These are phyloP conservation scores for Saturnispora kantuleensis DNA, from an alignment of 805 yeast species.

Conservation along the genomic window DNA sequence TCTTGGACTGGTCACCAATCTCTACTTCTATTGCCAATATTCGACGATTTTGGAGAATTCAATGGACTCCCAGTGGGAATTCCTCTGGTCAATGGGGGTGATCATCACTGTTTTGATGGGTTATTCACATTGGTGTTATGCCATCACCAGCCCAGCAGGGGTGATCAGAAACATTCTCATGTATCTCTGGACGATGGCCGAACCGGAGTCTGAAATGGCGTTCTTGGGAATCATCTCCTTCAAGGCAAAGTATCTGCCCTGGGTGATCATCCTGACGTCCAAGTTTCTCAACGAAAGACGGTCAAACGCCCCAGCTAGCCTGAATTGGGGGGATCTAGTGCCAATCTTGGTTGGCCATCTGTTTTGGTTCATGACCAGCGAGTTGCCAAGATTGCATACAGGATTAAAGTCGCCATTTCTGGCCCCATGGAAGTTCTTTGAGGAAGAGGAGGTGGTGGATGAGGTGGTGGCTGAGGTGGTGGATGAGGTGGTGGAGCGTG, in stretches of 20 bases:
- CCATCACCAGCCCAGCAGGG: constrained; percentile 30
- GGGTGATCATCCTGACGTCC: constrained; percentile 24
- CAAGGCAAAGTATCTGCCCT: constrained; percentile 29
- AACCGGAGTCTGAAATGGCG: constrained; percentile 31
- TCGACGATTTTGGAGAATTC: constrained; percentile 32
- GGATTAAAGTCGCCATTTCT: constrained; percentile 25
- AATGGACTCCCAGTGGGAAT: constrained; percentile 26
- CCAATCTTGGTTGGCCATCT: constrained; percentile 36
- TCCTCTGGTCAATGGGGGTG: constrained; percentile 30
- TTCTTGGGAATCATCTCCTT: constrained; percentile 29
- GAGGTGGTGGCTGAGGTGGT: not conserved
- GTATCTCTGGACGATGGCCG: constrained; percentile 39
- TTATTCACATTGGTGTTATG: constrained; percentile 20
- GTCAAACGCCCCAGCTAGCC: not conserved
- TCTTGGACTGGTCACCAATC: constrained; percentile 25
- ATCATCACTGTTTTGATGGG: constrained; percentile 24
- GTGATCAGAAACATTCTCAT: constrained; percentile 30
- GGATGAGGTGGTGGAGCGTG: not conserved
- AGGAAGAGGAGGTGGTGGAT: not conserved
- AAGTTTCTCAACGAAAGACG: constrained; percentile 5
- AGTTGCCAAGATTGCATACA: constrained; percentile 30
- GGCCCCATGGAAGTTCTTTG: constrained; percentile 27
- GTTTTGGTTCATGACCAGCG: constrained; percentile 31
- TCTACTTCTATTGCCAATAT: constrained; percentile 30
- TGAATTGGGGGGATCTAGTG: constrained; percentile 19